Base-by-base conservation (phyloP, 345 rosid species). In the Odontarrhena argentea region DNA sequence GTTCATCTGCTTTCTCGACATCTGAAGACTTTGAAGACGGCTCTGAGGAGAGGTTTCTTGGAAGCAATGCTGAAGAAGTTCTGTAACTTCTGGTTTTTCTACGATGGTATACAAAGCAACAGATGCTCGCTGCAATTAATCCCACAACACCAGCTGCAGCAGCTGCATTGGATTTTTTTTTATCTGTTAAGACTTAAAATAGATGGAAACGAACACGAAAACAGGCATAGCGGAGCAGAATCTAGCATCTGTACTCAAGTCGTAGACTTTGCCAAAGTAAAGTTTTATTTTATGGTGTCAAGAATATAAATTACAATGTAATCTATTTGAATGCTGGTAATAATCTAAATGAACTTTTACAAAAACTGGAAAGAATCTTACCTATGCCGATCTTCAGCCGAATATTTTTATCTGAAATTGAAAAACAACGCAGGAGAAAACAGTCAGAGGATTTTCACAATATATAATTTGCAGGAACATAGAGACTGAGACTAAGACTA, bases 21-120 rank as follows among this genome's bases (percentile, higher is more conserved):
- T 90, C 85, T 34, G 36, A 55, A 69, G 57, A 58, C 71, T 69
- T 57, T 22, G 78, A 74, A 51, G 92, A 78, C 41, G 58, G 73
- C n/a, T 42, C 67, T 2, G 85, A 80, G 12, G 81, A 75, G 40
- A 46, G 60, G 74, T 76, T 79, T 51, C 81, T 70, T 13, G 85
- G 71, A 25, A 73, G 41, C 9, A 34, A 57, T 12, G 76, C 63
- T 14, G 86, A 70, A 14, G 66, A 76, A 49, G 57, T 69, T 37
- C 68, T 46, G 43, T 75, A 58, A 32, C 32, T 59, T 49, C 67
- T 81, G 1, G 62, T 79, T 24, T 65, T 79, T 54, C 61, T 70
- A 48, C 56, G 78, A 7, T 15, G 71, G 50, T 65, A 80, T 43
- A 74, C 49, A 36, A 9, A 53, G 55, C 68, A 73, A 11, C 3